phyloP scores from a whole-genome alignment of 116 monocot species.

The Papilionanthe hybrid region DNA sequence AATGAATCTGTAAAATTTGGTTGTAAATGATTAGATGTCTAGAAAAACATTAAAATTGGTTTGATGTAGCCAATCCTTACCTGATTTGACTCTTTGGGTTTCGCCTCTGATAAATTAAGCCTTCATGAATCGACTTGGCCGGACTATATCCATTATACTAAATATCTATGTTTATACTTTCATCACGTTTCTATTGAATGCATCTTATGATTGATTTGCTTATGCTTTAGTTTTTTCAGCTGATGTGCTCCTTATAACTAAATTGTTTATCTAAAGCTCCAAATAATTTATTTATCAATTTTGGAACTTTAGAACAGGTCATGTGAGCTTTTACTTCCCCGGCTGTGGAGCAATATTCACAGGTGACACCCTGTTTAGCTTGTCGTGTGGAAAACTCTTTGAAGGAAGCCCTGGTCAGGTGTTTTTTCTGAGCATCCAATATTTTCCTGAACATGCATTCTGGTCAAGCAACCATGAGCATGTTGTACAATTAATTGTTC shows the following conservation, averaged over 20 bases:
- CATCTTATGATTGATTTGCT: not conserved
- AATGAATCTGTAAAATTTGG: no score
- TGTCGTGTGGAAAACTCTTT: constrained; percentile 95
- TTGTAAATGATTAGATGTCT: no score
- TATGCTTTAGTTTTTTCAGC: not conserved
- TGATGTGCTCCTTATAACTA: not conserved
- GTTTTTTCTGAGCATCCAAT: constrained; percentile 1
- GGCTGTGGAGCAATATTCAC: constrained; percentile 71
- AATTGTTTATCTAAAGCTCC: not conserved
- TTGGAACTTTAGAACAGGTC: constrained; percentile 39
- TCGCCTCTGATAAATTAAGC: no score
- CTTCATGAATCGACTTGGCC: no score
- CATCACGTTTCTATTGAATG: no score
- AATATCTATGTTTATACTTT: no score
- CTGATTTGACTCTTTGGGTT: no score
- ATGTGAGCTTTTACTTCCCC: constrained; percentile 79
- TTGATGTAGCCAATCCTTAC: no score
- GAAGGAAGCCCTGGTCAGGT: constrained; percentile 87
- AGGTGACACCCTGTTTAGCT: constrained; percentile 85
- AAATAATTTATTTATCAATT: constrained; percentile 6
- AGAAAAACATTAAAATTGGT: no score
- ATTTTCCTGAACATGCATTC: not conserved
- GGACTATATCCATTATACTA: no score
- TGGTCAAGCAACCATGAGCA: not conserved
- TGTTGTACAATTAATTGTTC: not conserved